Conservation (phyloP, 208 protist genomes). For the Balamuthia mandrillaris region DNA sequence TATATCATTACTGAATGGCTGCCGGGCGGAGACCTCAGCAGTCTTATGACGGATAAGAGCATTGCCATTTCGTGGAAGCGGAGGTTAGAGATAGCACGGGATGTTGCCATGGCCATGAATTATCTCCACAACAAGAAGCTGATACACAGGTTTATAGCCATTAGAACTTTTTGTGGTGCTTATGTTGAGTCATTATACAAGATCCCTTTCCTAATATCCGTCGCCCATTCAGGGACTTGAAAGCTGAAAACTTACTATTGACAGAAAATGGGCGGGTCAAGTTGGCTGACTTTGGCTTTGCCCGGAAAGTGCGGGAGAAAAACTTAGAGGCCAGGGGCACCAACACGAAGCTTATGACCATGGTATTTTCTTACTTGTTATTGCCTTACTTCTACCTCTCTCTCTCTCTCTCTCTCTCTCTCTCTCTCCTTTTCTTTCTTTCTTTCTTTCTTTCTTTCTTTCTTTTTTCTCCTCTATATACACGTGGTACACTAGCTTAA, state of each 20-base stretch:
- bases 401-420: too few relatives aligned
- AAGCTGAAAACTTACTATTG: not conserved
- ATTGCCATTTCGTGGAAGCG: not conserved
- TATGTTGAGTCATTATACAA: not conserved
- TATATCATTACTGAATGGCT: slow-evolving; percentile 5
- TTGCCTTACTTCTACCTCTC: too few relatives aligned
- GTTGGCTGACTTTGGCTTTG: slow-evolving; percentile 4
- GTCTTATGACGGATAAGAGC: not conserved
- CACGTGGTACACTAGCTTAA: too few relatives aligned
- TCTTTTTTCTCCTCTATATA: too few relatives aligned
- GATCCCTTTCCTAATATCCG: not conserved
- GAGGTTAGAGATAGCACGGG: not conserved
- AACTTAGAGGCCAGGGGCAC: too few relatives aligned
- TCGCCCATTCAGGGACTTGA: not conserved
- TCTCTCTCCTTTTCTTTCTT: too few relatives aligned
- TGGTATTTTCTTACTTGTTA: too few relatives aligned
- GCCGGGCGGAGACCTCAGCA: not conserved
- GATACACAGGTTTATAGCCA: not conserved
- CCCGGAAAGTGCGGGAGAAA: not conserved
- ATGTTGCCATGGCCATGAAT: not conserved
- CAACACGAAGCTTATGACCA: too few relatives aligned
- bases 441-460: too few relatives aligned
- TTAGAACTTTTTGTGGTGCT: not conserved
- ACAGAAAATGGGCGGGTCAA: slow-evolving; percentile 4
- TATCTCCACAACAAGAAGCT: slow-evolving; percentile 25